Percentiles rank a stretch among this genome's conserved stretches.
These are phyloP conservation scores for Galeopsis tetrahit DNA, from an alignment of 257 asterid species.

Conservation along the genomic window DNA sequence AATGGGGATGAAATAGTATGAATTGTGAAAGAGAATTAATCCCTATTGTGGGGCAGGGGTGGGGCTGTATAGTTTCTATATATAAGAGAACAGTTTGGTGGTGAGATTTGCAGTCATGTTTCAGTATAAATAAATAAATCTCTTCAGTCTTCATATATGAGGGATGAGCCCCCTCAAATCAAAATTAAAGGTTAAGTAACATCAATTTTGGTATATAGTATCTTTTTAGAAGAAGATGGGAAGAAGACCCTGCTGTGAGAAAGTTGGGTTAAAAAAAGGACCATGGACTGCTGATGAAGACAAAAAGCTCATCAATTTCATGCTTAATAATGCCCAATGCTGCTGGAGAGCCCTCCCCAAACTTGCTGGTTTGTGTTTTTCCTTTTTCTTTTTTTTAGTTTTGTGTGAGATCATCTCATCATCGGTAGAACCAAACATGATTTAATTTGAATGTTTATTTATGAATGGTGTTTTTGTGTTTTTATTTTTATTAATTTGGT, in stretches of 20 bases:
- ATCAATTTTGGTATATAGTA: too few relatives aligned
- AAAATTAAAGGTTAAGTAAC: background rate
- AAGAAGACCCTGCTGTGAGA: slow-evolving; percentile 89
- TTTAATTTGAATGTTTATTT: too few relatives aligned
- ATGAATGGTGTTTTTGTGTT: too few relatives aligned
- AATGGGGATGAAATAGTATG: background rate
- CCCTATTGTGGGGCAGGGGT: background rate
- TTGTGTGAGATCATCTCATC: too few relatives aligned
- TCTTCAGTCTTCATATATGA: background rate
- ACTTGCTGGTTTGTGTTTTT: slow-evolving; percentile 62
- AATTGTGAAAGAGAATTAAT: background rate
- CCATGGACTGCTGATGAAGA: slow-evolving; percentile 94
- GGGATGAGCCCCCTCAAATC: background rate
- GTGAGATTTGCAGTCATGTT: background rate
- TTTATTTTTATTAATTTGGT: too few relatives aligned
- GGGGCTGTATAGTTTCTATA: background rate
- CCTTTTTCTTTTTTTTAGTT: background rate
- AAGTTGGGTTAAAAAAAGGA: slow-evolving; percentile 87
- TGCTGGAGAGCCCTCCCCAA: slow-evolving; percentile 93
- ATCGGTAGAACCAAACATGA: too few relatives aligned
- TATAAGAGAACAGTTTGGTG: background rate
- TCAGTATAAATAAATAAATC: background rate
- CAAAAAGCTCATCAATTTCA: slow-evolving; percentile 70
- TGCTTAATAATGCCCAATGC: slow-evolving; percentile 79
- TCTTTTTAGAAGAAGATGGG: slow-evolving; percentile 52